phyloP scores from a whole-genome alignment of 2,329 filamentous ascomycete genomes.

The Fusarium chlamydosporum region DNA sequence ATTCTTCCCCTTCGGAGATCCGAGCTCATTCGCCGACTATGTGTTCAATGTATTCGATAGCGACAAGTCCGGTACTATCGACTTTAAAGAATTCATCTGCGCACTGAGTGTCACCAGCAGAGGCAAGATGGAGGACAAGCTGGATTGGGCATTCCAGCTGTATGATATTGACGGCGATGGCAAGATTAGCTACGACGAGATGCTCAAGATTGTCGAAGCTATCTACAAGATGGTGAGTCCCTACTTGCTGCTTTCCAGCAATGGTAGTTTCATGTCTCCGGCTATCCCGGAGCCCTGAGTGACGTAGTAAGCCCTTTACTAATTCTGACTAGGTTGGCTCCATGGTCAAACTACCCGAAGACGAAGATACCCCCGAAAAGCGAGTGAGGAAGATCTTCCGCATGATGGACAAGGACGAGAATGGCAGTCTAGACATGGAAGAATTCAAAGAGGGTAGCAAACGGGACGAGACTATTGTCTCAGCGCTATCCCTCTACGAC shows the following conservation, averaged over 20 bases:
- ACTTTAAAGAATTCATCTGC: slow-evolving; percentile 99
- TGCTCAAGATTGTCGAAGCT: slow-evolving; percentile 97
- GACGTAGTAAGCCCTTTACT: slow-evolving; percentile 4
- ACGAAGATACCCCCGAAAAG: slow-evolving; percentile 99
- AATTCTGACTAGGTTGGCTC: slow-evolving; percentile 80
- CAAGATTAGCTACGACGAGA: slow-evolving; percentile 99
- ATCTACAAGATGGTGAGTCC: slow-evolving; percentile 97
- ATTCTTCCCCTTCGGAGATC: slow-evolving; percentile 99
- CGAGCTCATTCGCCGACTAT: slow-evolving; percentile 97
- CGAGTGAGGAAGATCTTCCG: slow-evolving; percentile 97
- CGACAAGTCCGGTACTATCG: slow-evolving; percentile 96
- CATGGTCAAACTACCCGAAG: slow-evolving; percentile 98
- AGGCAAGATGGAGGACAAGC: slow-evolving; percentile 99
- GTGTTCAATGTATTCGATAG: slow-evolving; percentile 99
- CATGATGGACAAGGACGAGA: slow-evolving; percentile 99
- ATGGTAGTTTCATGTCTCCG: background rate
- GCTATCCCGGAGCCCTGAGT: background rate
- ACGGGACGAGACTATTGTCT: slow-evolving; percentile 98
- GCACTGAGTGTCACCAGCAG: slow-evolving; percentile 96
- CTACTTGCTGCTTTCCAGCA: background rate
- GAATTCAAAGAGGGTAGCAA: slow-evolving; percentile 99
- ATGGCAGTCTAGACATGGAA: slow-evolving; percentile 94
- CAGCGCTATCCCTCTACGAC: slow-evolving; percentile 94
- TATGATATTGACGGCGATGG: slow-evolving; percentile 99
- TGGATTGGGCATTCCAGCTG: slow-evolving; percentile 99